A percentile compares a stretch with the other conserved stretches of the same genome.
These are phyloP conservation scores for Backusella circina DNA, from an alignment of 192 early-diverging fungal genomes.

Conservation along the genomic window DNA sequence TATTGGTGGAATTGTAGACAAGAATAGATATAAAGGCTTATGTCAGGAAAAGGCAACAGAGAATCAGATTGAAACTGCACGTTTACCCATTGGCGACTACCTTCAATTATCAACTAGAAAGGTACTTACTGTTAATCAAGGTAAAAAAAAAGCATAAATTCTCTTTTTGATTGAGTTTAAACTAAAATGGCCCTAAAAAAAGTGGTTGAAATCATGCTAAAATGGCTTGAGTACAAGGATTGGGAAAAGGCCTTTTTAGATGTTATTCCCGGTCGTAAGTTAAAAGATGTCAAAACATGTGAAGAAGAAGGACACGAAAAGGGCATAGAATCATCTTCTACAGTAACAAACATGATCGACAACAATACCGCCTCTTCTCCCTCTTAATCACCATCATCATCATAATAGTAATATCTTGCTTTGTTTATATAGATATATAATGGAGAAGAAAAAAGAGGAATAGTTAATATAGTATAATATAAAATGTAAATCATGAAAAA, in stretches of 20 bases:
- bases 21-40: slow-evolving; percentile 79
- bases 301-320: background rate
- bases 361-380: background rate
- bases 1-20: slow-evolving; percentile 95
- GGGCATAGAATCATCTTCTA: background rate
- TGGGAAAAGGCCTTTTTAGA: slow-evolving; percentile 86
- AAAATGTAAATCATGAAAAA: background rate
- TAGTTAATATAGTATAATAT: background rate
- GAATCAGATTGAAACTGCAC: slow-evolving; percentile 67
- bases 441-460: background rate
- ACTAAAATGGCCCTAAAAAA: background rate
- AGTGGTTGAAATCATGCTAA: slow-evolving; percentile 88
- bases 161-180: background rate
- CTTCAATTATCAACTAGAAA: slow-evolving; percentile 75
- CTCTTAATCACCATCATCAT: background rate
- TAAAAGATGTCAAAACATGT: slow-evolving; percentile 39
- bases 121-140: slow-evolving; percentile 93
- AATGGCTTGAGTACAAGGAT: slow-evolving; percentile 69
- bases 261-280: slow-evolving; percentile 86
- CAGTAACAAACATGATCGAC: background rate
- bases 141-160: slow-evolving; percentile 27
- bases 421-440: background rate
- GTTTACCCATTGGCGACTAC: slow-evolving; percentile 84
- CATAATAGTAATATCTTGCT: background rate
- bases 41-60: slow-evolving; percentile 76